Percentiles rank a stretch among this genome's conserved stretches.
Evolutionary conservation across 257 asterid species (phyloP).

Genomic region (Nicotiana sylvestris): DNA sequence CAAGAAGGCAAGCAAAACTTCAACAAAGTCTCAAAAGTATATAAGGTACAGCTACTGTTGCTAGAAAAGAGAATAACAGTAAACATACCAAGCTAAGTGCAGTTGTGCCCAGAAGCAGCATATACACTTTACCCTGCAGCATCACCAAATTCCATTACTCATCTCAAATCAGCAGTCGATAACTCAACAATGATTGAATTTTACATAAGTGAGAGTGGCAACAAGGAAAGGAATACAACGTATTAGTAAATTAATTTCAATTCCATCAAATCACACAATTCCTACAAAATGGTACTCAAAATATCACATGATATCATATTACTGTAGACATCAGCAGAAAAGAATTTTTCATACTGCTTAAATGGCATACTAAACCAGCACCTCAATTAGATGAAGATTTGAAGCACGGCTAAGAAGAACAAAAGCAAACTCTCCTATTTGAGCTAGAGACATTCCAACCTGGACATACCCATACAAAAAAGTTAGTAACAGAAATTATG

Average conservation of each 20-base stretch:
- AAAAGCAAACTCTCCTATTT: conserved; percentile 88
- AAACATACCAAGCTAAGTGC: conserved; percentile 75
- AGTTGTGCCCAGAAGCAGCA: conserved; percentile 82
- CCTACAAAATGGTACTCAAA: neutral
- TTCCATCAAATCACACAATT: neutral
- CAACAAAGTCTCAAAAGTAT: neutral
- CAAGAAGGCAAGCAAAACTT: neutral
- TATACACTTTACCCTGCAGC: conserved; percentile 65
- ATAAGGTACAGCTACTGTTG: neutral
- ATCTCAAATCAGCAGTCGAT: neutral
- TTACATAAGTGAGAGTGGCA: neutral
- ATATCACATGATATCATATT: neutral
- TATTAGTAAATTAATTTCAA: neutral
- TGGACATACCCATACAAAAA: conserved; percentile 19
- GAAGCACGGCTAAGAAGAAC: conserved; percentile 88
- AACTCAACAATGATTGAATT: conserved; percentile 5
- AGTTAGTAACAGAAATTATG: neutral
- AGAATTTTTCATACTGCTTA: neutral
- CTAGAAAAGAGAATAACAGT: neutral
- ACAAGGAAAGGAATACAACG: neutral
- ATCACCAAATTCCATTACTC: conserved; percentile 3
- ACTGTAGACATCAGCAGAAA: neutral
- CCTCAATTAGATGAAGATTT: conserved; percentile 78
- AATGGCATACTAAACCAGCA: neutral
- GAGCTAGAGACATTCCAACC: conserved; percentile 94